Percentiles rank a stretch among this genome's conserved stretches.
Conservation (phyloP, 805 yeast species). For the Starmerella apicola region DNA sequence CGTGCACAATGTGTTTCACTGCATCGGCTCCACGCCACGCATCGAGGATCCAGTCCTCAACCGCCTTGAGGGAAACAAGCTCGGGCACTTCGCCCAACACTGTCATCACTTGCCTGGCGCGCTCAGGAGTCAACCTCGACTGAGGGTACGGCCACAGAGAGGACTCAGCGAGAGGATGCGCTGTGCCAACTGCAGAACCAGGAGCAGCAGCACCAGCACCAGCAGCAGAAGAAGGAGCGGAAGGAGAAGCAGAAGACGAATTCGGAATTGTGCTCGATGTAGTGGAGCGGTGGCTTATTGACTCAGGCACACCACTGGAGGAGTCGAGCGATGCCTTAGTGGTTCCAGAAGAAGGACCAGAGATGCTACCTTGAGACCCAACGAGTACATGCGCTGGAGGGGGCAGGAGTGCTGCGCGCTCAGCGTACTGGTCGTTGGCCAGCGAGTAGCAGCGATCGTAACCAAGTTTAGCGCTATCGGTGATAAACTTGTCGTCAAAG, state of each 20-base stretch:
- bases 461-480: conserved; percentile 19
- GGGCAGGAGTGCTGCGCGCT: conserved; percentile 2
- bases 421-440: conserved; percentile 1
- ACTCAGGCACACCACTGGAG: neutral
- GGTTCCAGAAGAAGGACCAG: neutral
- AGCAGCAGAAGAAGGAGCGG: neutral
- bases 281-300: neutral
- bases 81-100: conserved; percentile 1
- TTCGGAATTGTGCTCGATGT: neutral
- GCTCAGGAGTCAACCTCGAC: conserved; percentile 3
- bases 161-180: neutral
- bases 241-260: neutral
- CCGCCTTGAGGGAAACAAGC: neutral
- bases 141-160: neutral
- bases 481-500: conserved; percentile 21
- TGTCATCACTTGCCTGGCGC: conserved; percentile 3
- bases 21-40: conserved; percentile 22
- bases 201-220: neutral
- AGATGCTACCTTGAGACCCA: neutral
- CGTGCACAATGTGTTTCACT: conserved; percentile 21
- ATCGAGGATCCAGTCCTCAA: conserved; percentile 4
- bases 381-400: neutral
- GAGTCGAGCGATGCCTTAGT: neutral
- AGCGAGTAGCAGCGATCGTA: conserved; percentile 22
- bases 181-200: neutral